Conservation (phyloP, 257 asterid genomes). For the Solanum gandarillasii region DNA sequence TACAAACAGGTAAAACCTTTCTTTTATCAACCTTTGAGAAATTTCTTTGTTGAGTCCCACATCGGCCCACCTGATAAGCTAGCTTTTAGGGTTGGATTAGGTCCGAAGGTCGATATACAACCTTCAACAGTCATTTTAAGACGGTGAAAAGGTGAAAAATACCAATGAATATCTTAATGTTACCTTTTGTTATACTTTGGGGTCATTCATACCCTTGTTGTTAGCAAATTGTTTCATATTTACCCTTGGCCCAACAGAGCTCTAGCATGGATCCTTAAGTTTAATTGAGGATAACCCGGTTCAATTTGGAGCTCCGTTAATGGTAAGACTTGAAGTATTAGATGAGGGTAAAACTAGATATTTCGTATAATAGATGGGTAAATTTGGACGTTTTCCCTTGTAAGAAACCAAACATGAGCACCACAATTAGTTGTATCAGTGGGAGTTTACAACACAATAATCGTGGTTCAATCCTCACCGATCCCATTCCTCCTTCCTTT, state of each 20-base stretch:
- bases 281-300: not conserved
- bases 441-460: not conserved
- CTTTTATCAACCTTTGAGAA: not conserved
- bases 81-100: not conserved
- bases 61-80: not conserved
- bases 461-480: not conserved
- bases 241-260: not conserved
- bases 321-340: not conserved
- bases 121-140: not conserved
- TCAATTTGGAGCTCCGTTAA: not conserved
- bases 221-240: not conserved
- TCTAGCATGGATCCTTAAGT: not conserved
- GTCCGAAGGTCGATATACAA: not conserved
- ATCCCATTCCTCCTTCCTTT: not conserved
- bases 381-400: not conserved
- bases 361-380: not conserved
- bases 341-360: not conserved
- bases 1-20: constrained; percentile 46
- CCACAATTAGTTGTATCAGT: not conserved
- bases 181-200: not conserved
- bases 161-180: not conserved
- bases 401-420: not conserved
- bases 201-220: not conserved
- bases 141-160: not conserved
- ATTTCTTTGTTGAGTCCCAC: not conserved